These are phyloP conservation scores for Salix purpurea DNA, from an alignment of 345 rosid species.

Conservation along the genomic window DNA sequence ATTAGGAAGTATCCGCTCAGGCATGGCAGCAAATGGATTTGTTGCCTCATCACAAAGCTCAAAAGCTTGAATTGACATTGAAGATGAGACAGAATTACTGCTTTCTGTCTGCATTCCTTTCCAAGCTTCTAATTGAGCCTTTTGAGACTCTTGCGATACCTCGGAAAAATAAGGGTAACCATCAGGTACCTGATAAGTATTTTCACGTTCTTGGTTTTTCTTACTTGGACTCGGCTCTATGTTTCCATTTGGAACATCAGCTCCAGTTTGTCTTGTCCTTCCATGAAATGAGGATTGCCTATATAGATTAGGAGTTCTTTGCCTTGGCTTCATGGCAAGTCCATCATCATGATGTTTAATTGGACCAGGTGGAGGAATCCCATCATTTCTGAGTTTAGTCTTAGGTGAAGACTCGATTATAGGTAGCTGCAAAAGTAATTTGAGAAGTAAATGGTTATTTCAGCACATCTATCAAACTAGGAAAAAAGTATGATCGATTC, in stretches of 20 bases:
- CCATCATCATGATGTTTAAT: constrained; percentile 48
- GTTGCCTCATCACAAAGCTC: constrained; percentile 80
- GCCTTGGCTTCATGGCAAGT: constrained; percentile 53
- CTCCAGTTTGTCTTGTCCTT: constrained; percentile 46
- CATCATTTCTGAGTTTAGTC: constrained; percentile 68
- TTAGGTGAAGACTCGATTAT: constrained; percentile 53
- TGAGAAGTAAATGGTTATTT: constrained; percentile 4
- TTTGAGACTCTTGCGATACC: constrained; percentile 35
- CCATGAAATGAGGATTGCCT: constrained; percentile 55
- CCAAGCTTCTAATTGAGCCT: constrained; percentile 37
- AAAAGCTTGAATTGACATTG: constrained; percentile 69
- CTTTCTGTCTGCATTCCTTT: constrained; percentile 62
- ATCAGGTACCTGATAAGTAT: constrained; percentile 27
- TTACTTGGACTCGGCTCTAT: constrained; percentile 35
- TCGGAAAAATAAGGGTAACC: constrained; percentile 24
- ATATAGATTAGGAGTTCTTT: constrained; percentile 59
- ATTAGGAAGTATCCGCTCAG: constrained; percentile 38
- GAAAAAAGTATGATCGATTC: background rate
- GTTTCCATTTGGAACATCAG: constrained; percentile 40
- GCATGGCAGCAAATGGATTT: constrained; percentile 53
- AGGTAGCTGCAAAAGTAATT: constrained; percentile 49
- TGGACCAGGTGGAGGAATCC: constrained; percentile 52
- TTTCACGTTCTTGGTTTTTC: constrained; percentile 36
- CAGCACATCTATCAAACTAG: constrained; percentile 4
- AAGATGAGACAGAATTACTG: constrained; percentile 71